Conservation (phyloP, 1,284 basidiomycete genomes). For the Mixia osmundae region DNA sequence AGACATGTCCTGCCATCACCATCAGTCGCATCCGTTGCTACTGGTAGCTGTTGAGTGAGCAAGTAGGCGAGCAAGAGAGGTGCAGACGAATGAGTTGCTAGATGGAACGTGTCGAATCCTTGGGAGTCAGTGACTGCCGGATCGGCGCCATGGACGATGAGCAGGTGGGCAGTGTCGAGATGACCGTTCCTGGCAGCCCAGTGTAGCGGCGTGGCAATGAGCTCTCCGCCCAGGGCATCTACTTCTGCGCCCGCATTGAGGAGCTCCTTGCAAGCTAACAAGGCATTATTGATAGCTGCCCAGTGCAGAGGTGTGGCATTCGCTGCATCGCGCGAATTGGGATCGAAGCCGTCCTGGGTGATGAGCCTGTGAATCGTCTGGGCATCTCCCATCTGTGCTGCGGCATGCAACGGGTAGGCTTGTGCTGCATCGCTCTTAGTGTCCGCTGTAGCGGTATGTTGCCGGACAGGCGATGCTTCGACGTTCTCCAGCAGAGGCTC, state of each 20-base stretch:
- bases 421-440: slow-evolving; percentile 2
- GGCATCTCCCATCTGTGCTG: slow-evolving; percentile 10
- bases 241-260: slow-evolving; percentile 86
- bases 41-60: slow-evolving; percentile 49
- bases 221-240: slow-evolving; percentile 79
- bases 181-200: slow-evolving; percentile 96
- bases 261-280: slow-evolving; percentile 46
- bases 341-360: background rate
- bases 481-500: too few relatives aligned
- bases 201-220: slow-evolving; percentile 86
- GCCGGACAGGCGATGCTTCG: too few relatives aligned
- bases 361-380: slow-evolving; percentile 2
- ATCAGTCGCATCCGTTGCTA: slow-evolving; percentile 69
- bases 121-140: slow-evolving; percentile 76
- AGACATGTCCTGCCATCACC: slow-evolving; percentile 78
- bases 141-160: slow-evolving; percentile 72
- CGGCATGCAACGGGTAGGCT: slow-evolving; percentile 10
- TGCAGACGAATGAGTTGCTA: slow-evolving; percentile 77
- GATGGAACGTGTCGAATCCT: slow-evolving; percentile 87
- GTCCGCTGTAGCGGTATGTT: slow-evolving; percentile 13
- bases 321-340: slow-evolving; percentile 61
- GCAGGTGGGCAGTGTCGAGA: slow-evolving; percentile 75
- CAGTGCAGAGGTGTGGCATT: slow-evolving; percentile 90
- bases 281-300: slow-evolving; percentile 35
- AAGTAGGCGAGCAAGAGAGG: slow-evolving; percentile 88